Conservation (phyloP, 805 yeast species). For the Naumovozyma baii region DNA sequence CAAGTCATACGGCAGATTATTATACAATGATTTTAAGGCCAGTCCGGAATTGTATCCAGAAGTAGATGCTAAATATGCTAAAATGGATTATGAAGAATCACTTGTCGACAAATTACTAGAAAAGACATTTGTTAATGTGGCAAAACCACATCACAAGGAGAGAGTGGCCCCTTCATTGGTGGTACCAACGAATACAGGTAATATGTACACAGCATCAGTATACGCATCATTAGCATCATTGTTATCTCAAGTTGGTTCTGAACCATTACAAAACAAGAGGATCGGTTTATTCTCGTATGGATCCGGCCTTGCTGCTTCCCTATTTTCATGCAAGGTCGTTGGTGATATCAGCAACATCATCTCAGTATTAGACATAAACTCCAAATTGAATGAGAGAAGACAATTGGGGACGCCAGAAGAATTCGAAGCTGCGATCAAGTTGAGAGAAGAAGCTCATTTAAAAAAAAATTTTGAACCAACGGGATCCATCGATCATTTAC, state of each 20-base stretch:
- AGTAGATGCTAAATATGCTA: constrained; percentile 41
- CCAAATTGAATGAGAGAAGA: constrained; percentile 54
- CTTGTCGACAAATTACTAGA: constrained; percentile 73
- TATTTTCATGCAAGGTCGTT: constrained; percentile 67
- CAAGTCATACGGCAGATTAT: constrained; percentile 85
- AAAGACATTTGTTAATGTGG: constrained; percentile 69
- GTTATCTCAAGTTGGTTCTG: constrained; percentile 64
- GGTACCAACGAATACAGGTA: constrained; percentile 95
- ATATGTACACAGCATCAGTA: constrained; percentile 92
- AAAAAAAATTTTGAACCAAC: constrained; percentile 69
- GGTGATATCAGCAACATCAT: constrained; percentile 72
- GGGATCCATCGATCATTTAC: constrained; percentile 66
- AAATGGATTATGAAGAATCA: constrained; percentile 62
- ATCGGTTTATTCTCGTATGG: constrained; percentile 94
- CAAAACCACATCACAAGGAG: constrained; percentile 57
- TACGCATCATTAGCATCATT: constrained; percentile 81
- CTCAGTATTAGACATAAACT: constrained; percentile 54
- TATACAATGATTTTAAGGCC: constrained; percentile 77
- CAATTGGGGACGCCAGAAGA: constrained; percentile 58
- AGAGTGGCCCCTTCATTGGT: constrained; percentile 72
- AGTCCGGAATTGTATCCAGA: constrained; percentile 59
- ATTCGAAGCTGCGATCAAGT: constrained; percentile 69
- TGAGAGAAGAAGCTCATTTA: constrained; percentile 85
- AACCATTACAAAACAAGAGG: constrained; percentile 69
- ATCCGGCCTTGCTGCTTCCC: constrained; percentile 90